A percentile compares a stretch with the other conserved stretches of the same genome.
Evolutionary conservation across 2,329 filamentous ascomycete species (phyloP).

Genomic region (Piedraia hortae): DNA sequence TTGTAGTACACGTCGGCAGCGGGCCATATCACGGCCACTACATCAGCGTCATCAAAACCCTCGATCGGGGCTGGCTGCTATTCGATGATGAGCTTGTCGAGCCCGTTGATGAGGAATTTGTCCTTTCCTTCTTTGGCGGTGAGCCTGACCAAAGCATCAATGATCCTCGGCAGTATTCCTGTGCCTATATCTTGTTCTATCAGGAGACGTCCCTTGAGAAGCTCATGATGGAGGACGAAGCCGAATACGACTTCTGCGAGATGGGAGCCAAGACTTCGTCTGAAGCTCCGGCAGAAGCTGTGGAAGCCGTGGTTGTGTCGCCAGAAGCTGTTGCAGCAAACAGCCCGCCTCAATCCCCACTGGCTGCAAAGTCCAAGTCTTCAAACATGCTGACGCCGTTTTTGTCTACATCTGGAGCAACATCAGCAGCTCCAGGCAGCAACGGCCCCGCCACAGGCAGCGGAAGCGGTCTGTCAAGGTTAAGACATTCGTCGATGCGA

Average conservation of each 20-base stretch:
- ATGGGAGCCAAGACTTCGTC: too few species aligned
- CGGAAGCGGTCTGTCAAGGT: slow-evolving; percentile 30
- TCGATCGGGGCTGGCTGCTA: slow-evolving; percentile 80
- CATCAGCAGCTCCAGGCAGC: too few species aligned
- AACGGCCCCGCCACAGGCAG: too few species aligned
- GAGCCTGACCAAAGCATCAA: slow-evolving; percentile 21
- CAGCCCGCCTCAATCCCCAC: too few species aligned
- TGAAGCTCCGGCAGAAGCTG: too few species aligned
- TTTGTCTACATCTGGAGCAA: too few species aligned
- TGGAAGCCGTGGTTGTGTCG: too few species aligned
- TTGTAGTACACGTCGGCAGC: slow-evolving; percentile 89
- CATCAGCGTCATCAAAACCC: slow-evolving; percentile 89
- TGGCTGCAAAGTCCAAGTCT: too few species aligned
- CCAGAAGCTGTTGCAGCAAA: too few species aligned
- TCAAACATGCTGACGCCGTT: too few species aligned
- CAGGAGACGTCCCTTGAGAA: slow-evolving; percentile 58
- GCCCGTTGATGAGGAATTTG: slow-evolving; percentile 86
- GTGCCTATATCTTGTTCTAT: slow-evolving; percentile 92
- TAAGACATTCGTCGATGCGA: slow-evolving; percentile 43
- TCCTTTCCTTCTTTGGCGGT: slow-evolving; percentile 91
- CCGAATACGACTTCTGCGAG: too few species aligned
- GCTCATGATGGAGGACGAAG: slow-evolving; percentile 52
- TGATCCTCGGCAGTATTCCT: slow-evolving; percentile 41
- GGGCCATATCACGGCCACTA: slow-evolving; percentile 96
- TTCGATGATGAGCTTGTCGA: slow-evolving; percentile 99